Conservation (phyloP, 139 green algal species). For the Tetraselmis chui region DNA sequence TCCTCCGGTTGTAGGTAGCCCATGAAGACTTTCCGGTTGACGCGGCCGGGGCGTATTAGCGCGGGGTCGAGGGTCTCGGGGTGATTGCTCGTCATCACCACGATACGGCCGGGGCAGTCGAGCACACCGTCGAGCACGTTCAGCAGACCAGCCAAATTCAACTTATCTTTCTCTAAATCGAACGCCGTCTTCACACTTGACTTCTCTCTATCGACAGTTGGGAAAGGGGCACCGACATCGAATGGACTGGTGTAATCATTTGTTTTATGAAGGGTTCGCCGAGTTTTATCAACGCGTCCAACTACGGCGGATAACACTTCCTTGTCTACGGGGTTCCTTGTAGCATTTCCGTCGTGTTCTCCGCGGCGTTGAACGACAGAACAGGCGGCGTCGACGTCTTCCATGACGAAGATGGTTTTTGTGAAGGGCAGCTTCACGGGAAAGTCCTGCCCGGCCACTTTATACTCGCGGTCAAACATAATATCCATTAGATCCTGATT, state of each 20-base stretch:
- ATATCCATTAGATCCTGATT: constrained; percentile 7
- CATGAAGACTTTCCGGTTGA: constrained; percentile 6
- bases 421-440: constrained; percentile 24
- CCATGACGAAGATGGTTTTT: constrained; percentile 49
- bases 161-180: background rate
- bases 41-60: constrained; percentile 37
- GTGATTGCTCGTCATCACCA: constrained; percentile 55
- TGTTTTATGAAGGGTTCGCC: no score
- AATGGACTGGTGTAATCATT: no score
- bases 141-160: constrained; percentile 1
- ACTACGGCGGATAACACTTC: no score
- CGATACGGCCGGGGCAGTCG: constrained; percentile 3
- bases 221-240: background rate
- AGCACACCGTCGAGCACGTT: constrained; percentile 6
- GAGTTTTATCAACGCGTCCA: no score
- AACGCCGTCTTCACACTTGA: background rate
- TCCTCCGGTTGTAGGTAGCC: constrained; percentile 17
- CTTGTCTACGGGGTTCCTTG: no score
- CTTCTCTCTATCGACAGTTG: background rate
- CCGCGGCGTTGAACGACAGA: constrained; percentile 21
- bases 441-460: constrained; percentile 2
- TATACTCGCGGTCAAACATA: constrained; percentile 2
- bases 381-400: constrained; percentile 41
- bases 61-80: constrained; percentile 50
- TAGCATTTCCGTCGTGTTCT: background rate